Conservation (phyloP, 192 early-diverging fungal species). For the Entomortierella beljakovae region DNA sequence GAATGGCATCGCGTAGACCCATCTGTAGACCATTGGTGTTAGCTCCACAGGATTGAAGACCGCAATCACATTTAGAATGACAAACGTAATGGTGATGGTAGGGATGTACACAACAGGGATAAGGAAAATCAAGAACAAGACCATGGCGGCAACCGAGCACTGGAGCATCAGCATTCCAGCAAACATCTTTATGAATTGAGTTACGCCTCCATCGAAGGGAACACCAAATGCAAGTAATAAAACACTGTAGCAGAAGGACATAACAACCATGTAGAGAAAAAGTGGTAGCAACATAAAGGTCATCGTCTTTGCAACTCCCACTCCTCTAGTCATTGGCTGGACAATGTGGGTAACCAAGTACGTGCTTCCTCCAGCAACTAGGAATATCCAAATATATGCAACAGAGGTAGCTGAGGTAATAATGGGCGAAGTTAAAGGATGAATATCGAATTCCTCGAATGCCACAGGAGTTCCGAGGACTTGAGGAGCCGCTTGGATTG, state of each 20-base stretch:
- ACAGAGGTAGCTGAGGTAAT: slow-evolving; percentile 44
- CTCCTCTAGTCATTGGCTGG: slow-evolving; percentile 32
- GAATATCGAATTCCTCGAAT: slow-evolving; percentile 45
- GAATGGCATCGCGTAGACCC: slow-evolving; percentile 60
- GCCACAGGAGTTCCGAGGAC: slow-evolving; percentile 40
- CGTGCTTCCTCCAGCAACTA: slow-evolving; percentile 45
- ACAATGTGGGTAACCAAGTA: slow-evolving; percentile 41
- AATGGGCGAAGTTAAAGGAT: slow-evolving; percentile 34
- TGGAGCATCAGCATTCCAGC: slow-evolving; percentile 41
- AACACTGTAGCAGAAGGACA: slow-evolving; percentile 33
- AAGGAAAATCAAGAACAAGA: slow-evolving; percentile 42
- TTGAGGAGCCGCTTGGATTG: slow-evolving; percentile 14
- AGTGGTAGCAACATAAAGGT: slow-evolving; percentile 15
- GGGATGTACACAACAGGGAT: slow-evolving; percentile 48
- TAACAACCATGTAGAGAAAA: slow-evolving; percentile 7
- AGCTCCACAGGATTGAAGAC: slow-evolving; percentile 51
- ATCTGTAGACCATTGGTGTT: slow-evolving; percentile 53
- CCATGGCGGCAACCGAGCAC: slow-evolving; percentile 36
- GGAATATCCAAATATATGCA: slow-evolving; percentile 52
- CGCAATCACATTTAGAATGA: slow-evolving; percentile 53
- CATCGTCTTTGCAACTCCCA: slow-evolving; percentile 18
- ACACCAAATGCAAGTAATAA: slow-evolving; percentile 34
- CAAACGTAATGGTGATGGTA: slow-evolving; percentile 41
- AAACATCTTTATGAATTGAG: slow-evolving; percentile 45
- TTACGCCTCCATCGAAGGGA: slow-evolving; percentile 14